Conservation (phyloP, 169 alveolate species). For the Cryptosporidium andersoni region DNA sequence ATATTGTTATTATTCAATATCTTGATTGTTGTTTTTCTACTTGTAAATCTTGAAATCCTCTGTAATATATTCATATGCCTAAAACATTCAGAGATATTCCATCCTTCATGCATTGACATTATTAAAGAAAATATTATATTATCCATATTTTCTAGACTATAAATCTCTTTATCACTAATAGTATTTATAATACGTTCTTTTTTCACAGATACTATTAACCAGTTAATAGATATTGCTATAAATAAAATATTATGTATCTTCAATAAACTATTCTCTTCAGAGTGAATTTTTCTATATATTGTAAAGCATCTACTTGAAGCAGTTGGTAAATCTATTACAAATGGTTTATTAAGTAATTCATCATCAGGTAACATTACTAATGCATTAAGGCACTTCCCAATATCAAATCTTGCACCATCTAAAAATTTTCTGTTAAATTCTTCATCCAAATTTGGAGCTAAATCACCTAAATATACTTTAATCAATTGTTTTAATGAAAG, state of each 20-base stretch:
- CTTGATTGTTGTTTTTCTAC: background rate
- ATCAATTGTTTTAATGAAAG: too few species aligned
- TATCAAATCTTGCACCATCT: slow-evolving; percentile 26
- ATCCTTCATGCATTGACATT: slow-evolving; percentile 38
- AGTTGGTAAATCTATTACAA: background rate
- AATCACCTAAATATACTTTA: too few species aligned
- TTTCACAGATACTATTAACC: background rate
- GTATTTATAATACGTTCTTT: background rate
- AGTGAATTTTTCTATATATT: slow-evolving; percentile 3
- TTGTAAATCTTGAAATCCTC: slow-evolving; percentile 1
- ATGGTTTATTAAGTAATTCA: background rate
- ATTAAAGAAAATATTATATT: slow-evolving; percentile 7
- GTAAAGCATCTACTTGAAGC: slow-evolving; percentile 21
- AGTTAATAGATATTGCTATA: slow-evolving; percentile 4
- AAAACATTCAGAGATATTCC: slow-evolving; percentile 9
- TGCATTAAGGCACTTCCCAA: slow-evolving; percentile 17
- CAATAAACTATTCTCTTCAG: slow-evolving; percentile 13
- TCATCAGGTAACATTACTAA: background rate
- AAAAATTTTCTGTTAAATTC: background rate
- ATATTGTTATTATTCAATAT: background rate
- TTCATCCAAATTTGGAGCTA: background rate
- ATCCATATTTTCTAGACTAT: background rate
- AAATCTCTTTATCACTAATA: slow-evolving; percentile 1
- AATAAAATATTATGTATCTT: slow-evolving; percentile 6
- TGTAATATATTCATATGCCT: slow-evolving; percentile 24